These are phyloP conservation scores for Chenopodium quinoa DNA, from an alignment of 148 eudicot genomes.

Conservation along the genomic window DNA sequence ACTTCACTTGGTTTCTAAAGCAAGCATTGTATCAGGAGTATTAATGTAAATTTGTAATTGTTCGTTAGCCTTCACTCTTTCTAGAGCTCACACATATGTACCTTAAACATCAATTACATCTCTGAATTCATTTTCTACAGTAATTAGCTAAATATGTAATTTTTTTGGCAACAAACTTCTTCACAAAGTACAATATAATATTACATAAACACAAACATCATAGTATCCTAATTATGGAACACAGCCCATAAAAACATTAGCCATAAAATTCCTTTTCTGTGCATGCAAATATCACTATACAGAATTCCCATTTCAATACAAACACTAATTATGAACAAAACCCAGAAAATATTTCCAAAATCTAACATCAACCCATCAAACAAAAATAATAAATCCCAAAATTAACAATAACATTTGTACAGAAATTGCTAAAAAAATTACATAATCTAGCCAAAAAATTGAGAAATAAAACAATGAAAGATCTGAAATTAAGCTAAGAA, in stretches of 20 bases:
- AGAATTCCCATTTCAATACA: not conserved
- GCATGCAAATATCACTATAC: not conserved
- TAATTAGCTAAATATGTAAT: not conserved
- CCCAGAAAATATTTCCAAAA: not conserved
- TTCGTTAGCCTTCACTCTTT: not conserved
- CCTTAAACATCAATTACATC: not conserved
- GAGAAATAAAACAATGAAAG: not conserved
- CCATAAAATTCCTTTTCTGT: not conserved
- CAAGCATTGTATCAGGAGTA: not conserved
- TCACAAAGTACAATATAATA: no score
- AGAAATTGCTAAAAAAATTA: not conserved
- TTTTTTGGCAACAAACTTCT: not conserved
- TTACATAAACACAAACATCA: not conserved
- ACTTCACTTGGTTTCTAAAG: not conserved
- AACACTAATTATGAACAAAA: not conserved
- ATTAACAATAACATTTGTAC: not conserved
- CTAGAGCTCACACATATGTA: not conserved
- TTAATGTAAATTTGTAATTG: not conserved
- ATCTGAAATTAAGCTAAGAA: conserved; percentile 10
- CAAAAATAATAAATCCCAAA: not conserved
- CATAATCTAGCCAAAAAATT: not conserved
- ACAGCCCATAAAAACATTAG: no score
- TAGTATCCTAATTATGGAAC: not conserved
- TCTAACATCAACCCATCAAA: conserved; percentile 8
- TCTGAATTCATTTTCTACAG: not conserved